Conservation (phyloP, 2,329 filamentous ascomycete genomes). For the Xylaria sp. region DNA sequence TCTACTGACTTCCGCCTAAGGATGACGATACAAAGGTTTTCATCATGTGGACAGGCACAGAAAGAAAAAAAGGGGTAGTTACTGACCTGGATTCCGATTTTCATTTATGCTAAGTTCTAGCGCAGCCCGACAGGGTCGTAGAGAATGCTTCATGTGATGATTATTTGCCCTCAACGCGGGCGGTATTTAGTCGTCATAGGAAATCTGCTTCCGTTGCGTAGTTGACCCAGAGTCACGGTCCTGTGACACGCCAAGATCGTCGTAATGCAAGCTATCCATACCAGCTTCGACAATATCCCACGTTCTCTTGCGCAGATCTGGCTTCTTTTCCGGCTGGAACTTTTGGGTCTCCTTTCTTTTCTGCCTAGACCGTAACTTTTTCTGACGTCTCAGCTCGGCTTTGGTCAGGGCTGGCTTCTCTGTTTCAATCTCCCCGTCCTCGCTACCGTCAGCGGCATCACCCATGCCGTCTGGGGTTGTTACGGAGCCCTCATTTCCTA, state of each 20-base stretch:
- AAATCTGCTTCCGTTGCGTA: conserved; percentile 58
- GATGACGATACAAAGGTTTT: conserved; percentile 92
- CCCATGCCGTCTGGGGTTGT: conserved; percentile 34
- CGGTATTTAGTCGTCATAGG: conserved; percentile 58
- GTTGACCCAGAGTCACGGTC: conserved; percentile 43
- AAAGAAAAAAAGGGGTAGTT: conserved; percentile 1
- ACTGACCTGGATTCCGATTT: conserved; percentile 43
- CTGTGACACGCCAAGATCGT: conserved; percentile 53
- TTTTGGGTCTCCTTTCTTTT: conserved; percentile 54
- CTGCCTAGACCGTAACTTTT: conserved; percentile 54
- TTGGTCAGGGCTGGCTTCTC: conserved; percentile 45
- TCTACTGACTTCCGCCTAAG: conserved; percentile 80
- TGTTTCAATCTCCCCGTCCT: conserved; percentile 51
- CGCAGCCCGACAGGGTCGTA: conserved; percentile 6
- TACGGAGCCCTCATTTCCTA: conserved; percentile 3
- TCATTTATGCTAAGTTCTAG: background rate
- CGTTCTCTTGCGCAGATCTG: conserved; percentile 72
- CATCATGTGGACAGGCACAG: conserved; percentile 71
- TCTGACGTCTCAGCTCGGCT: conserved; percentile 47
- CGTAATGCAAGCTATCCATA: conserved; percentile 70
- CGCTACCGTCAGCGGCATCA: conserved; percentile 44
- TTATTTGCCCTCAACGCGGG: background rate
- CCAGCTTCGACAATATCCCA: conserved; percentile 74
- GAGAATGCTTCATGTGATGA: background rate
- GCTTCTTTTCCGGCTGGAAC: conserved; percentile 61